These are phyloP conservation scores for Epichloe scottii DNA, from an alignment of 2,329 filamentous ascomycete genomes.

Conservation along the genomic window DNA sequence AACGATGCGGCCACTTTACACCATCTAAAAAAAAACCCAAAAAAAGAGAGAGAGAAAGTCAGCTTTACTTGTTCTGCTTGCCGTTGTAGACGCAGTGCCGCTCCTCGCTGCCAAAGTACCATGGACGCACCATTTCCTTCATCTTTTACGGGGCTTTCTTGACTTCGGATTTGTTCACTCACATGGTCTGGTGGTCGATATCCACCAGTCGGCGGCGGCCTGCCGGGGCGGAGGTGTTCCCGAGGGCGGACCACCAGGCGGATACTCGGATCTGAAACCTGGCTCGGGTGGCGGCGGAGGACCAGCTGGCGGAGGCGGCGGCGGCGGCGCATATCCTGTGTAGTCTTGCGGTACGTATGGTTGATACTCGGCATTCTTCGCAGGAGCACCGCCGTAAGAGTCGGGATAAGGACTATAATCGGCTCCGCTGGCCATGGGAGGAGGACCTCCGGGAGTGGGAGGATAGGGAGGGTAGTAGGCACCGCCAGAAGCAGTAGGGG, in stretches of 20 bases:
- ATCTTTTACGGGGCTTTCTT: conserved; percentile 11
- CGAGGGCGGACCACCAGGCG: conserved; percentile 11
- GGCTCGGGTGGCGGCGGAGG: conserved; percentile 12
- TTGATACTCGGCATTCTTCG: conserved; percentile 20
- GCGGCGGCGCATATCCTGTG: conserved; percentile 25
- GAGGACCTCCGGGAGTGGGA: conserved; percentile 13
- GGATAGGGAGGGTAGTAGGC: conserved; percentile 34
- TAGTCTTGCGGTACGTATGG: conserved; percentile 33
- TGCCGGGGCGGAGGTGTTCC: conserved; percentile 20
- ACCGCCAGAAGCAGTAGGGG: conserved; percentile 39
- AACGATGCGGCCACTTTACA: conserved; percentile 12
- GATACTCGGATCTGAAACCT: conserved; percentile 8
- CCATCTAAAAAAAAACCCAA: conserved; percentile 14
- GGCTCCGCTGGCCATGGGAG: conserved; percentile 6
- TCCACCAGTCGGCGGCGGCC: conserved; percentile 21
- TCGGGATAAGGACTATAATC: conserved; percentile 13
- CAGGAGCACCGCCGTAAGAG: conserved; percentile 15
- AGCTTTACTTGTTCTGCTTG: conserved; percentile 11
- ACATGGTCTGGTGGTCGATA: conserved; percentile 29
- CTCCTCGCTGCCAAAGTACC: conserved; percentile 14
- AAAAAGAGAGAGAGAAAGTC: neutral
- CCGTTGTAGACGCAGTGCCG: neutral
- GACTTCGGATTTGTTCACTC: conserved; percentile 26
- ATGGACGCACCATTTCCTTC: conserved; percentile 26
- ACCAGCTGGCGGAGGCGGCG: conserved; percentile 20